Base-by-base conservation (phyloP, 306 rosid species). In the Clitoria ternatea region DNA sequence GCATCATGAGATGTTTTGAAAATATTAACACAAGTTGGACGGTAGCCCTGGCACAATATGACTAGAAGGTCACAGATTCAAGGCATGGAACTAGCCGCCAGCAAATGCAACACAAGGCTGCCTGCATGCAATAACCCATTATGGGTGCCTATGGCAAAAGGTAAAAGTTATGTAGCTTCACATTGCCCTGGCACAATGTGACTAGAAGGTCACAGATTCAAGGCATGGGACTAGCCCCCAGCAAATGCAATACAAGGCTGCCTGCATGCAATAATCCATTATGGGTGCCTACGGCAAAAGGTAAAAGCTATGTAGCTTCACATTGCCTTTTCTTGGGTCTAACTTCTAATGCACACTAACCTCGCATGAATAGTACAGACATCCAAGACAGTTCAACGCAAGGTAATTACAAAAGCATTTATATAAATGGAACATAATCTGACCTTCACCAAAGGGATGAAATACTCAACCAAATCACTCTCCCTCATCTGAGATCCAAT, bases 401-500 rank as follows among this genome's bases (percentile, higher is more conserved):
- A 18, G n/a, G 52, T 10, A 54, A 43, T 10, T 9, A 42, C 5
- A 23, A 68, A 10, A 7, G 17, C 13, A 40, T 3, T 42, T 55
- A 23, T 49, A 37, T 27, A 6, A 0, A 44, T 42, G 26, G 12
- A 23, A 52, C 7, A 19, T 47, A 12, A 43, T 49, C 86, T 68
- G 24, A 90, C 97, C 90, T 88, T 90, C 67, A 86, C 94, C 64
- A 90, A 80, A 79, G 90, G 94, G 76, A 86, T 86, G 69, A 90
- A 90, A 77, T 81, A 86, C 26, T 86, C 90, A 61, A 82, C 94
- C 80, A 90, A 79, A 76, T 90, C 97, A 70, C 70, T 74, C 75
- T 88, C 92, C 80, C 92, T 82, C 94, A 88, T 90, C 69, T 88
- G 97, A 19, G 95, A 82, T 43, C 97, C 97, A 81, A 90, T 84